These are phyloP conservation scores for Bidens hawaiensis DNA, from an alignment of 140 eudicot genomes.

Conservation along the genomic window DNA sequence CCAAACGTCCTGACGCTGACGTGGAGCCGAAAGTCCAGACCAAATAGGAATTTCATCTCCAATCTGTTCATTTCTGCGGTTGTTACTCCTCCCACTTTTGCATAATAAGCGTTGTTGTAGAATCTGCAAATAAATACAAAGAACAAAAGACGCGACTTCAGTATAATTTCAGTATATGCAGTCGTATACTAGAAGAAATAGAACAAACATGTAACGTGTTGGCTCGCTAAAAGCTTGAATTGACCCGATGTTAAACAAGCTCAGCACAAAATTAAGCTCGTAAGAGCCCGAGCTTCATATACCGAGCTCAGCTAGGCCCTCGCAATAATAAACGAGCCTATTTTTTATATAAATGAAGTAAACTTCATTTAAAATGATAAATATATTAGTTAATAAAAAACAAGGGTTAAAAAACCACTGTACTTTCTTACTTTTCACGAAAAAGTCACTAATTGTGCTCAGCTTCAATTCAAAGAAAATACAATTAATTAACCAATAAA, in stretches of 20 bases:
- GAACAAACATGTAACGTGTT: neutral
- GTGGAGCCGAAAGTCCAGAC: slow-evolving; percentile 64
- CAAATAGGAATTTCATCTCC: slow-evolving; percentile 69
- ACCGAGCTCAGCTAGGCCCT: no score
- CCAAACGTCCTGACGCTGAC: slow-evolving; percentile 59
- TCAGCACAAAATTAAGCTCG: neutral
- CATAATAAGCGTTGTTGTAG: slow-evolving; percentile 79
- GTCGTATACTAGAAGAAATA: neutral
- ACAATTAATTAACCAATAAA: no score
- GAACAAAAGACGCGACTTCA: no score
- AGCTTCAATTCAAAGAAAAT: no score
- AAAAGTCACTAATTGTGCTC: no score
- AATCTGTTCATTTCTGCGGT: slow-evolving; percentile 66
- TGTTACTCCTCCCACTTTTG: slow-evolving; percentile 90
- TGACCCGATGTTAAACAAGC: neutral
- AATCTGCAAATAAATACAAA: slow-evolving; percentile 35
- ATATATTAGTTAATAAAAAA: no score
- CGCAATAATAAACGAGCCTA: no score
- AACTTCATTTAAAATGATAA: no score
- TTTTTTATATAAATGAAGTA: no score
- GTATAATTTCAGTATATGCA: neutral
- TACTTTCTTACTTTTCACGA: neutral
- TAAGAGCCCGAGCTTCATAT: no score
- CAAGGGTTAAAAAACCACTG: neutral
- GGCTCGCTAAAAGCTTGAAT: neutral